phyloP scores from a whole-genome alignment of 768 basidiomycete species.

The Boletus insuetus region DNA sequence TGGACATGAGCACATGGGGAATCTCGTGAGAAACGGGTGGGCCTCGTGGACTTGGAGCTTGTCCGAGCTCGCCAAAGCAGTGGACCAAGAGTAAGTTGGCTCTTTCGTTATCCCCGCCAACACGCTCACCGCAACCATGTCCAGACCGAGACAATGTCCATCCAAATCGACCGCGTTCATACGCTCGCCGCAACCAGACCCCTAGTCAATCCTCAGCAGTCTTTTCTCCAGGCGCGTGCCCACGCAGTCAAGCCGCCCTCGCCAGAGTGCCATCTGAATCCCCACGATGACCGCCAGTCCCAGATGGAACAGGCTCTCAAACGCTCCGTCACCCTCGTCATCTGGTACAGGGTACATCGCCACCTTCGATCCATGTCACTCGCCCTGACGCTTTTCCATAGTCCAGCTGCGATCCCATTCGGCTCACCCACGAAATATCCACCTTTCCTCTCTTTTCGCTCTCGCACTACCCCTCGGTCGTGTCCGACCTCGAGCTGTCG shows the following conservation, averaged over 20 bases:
- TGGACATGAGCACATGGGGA: not conserved
- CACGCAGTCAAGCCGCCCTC: conserved; percentile 10
- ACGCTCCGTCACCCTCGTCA: conserved; percentile 60
- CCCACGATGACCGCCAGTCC: conserved; percentile 24
- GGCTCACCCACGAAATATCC: conserved; percentile 53
- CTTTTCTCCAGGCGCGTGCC: conserved; percentile 12
- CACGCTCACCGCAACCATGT: conserved; percentile 3
- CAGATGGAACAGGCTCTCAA: conserved; percentile 39
- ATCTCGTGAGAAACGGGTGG: conserved; percentile 12
- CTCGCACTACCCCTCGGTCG: conserved; percentile 48
- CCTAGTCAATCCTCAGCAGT: not conserved
- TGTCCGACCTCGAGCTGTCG: conserved; percentile 53
- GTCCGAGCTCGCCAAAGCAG: conserved; percentile 17
- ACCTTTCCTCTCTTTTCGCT: conserved; percentile 69
- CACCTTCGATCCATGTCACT: not conserved
- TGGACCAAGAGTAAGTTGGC: conserved; percentile 8
- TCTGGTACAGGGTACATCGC: conserved; percentile 61
- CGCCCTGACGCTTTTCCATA: conserved; percentile 20
- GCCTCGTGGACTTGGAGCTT: conserved; percentile 20
- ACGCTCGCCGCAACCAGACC: conserved; percentile 18
- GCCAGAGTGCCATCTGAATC: conserved; percentile 6
- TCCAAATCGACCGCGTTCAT: conserved; percentile 30
- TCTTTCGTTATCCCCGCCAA: not conserved
- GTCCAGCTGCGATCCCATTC: conserved; percentile 53
- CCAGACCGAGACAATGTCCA: conserved; percentile 12